Conservation (phyloP, 257 asterid genomes). For the Fraxinus cuspidata region DNA sequence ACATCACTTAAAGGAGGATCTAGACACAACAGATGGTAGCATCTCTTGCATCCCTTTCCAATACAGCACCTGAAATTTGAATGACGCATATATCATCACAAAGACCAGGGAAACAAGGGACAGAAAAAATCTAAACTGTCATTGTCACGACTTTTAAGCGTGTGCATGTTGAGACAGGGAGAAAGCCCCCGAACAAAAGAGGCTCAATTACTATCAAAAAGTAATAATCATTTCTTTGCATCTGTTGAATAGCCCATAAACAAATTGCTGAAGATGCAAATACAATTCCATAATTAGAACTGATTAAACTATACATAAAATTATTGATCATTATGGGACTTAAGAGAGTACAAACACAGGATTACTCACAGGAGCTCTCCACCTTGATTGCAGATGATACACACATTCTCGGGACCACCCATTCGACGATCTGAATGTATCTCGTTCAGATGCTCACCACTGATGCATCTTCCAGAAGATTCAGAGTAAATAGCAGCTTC, state of each 20-base stretch:
- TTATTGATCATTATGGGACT: constrained; percentile 11
- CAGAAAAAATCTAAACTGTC: constrained; percentile 9
- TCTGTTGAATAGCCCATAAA: background rate
- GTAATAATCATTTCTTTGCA: constrained; percentile 4
- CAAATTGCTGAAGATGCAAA: constrained; percentile 20
- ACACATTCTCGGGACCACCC: constrained; percentile 36
- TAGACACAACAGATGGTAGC: constrained; percentile 56
- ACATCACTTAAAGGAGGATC: constrained; percentile 49
- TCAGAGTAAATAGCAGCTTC: constrained; percentile 46
- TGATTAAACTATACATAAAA: constrained; percentile 16
- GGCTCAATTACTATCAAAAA: constrained; percentile 7
- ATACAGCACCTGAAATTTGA: constrained; percentile 54
- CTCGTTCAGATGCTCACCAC: constrained; percentile 26
- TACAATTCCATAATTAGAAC: constrained; percentile 6
- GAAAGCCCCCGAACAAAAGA: background rate
- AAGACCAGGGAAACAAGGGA: constrained; percentile 1
- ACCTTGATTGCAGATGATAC: constrained; percentile 52
- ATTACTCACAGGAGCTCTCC: constrained; percentile 80
- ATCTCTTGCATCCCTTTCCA: constrained; percentile 59
- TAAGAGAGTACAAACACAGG: constrained; percentile 32
- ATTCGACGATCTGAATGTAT: constrained; percentile 35
- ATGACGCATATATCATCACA: constrained; percentile 20
- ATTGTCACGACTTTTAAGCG: background rate
- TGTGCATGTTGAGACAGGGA: constrained; percentile 10
- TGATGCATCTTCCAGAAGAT: constrained; percentile 29